Base-by-base conservation (phyloP, 1,284 basidiomycete genomes). In the Baeospora myosura region DNA sequence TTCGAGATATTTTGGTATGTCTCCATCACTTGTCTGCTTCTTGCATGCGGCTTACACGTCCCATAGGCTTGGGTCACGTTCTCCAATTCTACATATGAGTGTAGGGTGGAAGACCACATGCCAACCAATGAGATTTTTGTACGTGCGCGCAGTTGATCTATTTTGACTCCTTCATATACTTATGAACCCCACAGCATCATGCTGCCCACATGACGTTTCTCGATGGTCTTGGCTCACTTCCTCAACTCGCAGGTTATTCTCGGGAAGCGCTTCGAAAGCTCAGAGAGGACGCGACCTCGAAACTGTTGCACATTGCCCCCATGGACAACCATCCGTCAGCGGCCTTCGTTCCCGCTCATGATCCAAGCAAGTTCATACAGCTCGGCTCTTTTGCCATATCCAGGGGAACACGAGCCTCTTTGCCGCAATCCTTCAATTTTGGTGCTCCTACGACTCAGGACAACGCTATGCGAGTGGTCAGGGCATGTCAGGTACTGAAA, bases 21-120 rank as follows among this genome's bases (percentile, higher is more conserved):
- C 31, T 35, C 40, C 14, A 31, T 22, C 31, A 3, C 44, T 42
- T n/a, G 38, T n/a, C n/a, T n/a, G 12, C 29, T 11, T 37, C 1
- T 17, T 26, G 26, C 30, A 11, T 43, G 50, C 38, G 22, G 44
- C 25, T 37, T 39, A 23, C 17, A n/a, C 52, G 24, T 47, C 40
- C 17, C 43, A 35, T 48, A 94, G 90, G 88, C 90, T 6, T 99
- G 96, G 96, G 82, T 94, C 5, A 65, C 72, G 14, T 98, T 99
- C 61, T 81, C 84, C 8, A 94, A 95, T 59, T 67, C 74, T 7
- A 68, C 38, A 31, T 70, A 74, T 41, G 53, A 57, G 28, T 52
- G 58, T n/a, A 54, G 54, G 22, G 50, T 47, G 20, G 54, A 55
- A 33, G 55, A 65, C 16, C 52, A 55, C 20, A 67, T 86, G 45